A percentile compares a stretch with the other conserved stretches of the same genome.
Evolutionary conservation across 1,284 basidiomycete species (phyloP).

Genomic region (Cystobasidiaceae sp.): DNA sequence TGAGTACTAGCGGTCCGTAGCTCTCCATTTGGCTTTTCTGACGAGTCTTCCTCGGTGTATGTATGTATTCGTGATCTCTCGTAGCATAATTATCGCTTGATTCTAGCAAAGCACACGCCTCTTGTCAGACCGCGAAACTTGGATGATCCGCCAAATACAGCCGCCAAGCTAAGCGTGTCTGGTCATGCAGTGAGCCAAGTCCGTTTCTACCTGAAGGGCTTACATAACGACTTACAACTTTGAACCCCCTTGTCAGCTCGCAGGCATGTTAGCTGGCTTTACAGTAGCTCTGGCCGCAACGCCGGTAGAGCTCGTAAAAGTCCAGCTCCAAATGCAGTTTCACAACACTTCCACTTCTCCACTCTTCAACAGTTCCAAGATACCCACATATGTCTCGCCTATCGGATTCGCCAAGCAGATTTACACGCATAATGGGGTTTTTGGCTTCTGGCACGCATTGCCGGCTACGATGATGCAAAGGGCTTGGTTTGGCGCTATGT

Average conservation of each 20-base stretch:
- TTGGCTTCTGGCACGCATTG: constrained; percentile 46
- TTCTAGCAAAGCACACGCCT: constrained; percentile 57
- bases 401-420: constrained; percentile 47
- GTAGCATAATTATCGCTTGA: constrained; percentile 63
- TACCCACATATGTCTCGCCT: constrained; percentile 42
- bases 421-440: constrained; percentile 38
- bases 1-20: no score
- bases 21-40: no score
- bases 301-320: constrained; percentile 64
- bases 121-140: constrained; percentile 50
- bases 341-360: constrained; percentile 50
- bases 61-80: background rate
- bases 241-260: no score
- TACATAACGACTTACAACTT: constrained; percentile 53
- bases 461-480: constrained; percentile 48
- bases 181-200: constrained; percentile 37
- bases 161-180: constrained; percentile 46
- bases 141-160: constrained; percentile 47
- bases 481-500: constrained; percentile 45
- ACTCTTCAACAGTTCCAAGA: background rate
- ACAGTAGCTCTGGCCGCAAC: constrained; percentile 67
- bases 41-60: background rate
- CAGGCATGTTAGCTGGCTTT: constrained; percentile 67
- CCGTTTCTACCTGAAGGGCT: no score
- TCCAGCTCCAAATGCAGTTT: constrained; percentile 69